Base-by-base conservation (phyloP, 2,329 filamentous ascomycete species). In the Phialophora chinensis region DNA sequence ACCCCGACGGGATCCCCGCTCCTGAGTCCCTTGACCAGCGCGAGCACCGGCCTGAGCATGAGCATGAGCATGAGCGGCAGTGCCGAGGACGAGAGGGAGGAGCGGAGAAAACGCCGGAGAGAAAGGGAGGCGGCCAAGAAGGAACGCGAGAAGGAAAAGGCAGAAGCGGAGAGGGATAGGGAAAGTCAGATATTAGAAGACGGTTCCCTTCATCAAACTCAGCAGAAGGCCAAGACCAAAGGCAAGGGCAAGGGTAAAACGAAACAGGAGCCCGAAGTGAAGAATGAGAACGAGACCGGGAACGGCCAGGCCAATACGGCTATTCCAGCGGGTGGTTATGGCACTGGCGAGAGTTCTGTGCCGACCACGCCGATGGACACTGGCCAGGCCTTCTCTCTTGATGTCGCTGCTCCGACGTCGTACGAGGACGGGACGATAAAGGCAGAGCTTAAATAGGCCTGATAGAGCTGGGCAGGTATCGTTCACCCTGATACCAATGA, bases 51-150 rank as follows among this genome's bases (percentile, higher is more conserved):
- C 57, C 50, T 5, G 66, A 67, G 47, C 65, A 69, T 38, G 68
- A 69, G 35, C 12, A 25, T 25, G 23, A 54, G 17, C 62, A 63
- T 55, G 65, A 67, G 55, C 50, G 65, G 14, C 14, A 12, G 23
- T 47, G 59, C 14, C 5, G 60, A 33, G 55, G 60, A 58, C 55
- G 55, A 33, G 14, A 5, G 31, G 14, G 53, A 56, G 14, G 53
- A 31, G 29, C 31, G 53, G 10, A 50, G 66, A 23, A 35, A 56
- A 35, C 57, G 66, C n/a, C 38, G 63, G n/a, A 54, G 54, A 29
- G 67, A 69, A 42, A 11, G 63, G 11, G 65, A 66, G 23, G 68
- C 68, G 3, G 67, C 65, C 25, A 66, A 69, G 29, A 64, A 47
- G 49, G 57, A 61, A 23, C 52, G 49, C 17, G 59, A 31, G 47